A percentile compares a stretch with the other conserved stretches of the same genome.
phyloP scores from a whole-genome alignment of 2,329 filamentous ascomycete species.

The Fusarium sp. region DNA sequence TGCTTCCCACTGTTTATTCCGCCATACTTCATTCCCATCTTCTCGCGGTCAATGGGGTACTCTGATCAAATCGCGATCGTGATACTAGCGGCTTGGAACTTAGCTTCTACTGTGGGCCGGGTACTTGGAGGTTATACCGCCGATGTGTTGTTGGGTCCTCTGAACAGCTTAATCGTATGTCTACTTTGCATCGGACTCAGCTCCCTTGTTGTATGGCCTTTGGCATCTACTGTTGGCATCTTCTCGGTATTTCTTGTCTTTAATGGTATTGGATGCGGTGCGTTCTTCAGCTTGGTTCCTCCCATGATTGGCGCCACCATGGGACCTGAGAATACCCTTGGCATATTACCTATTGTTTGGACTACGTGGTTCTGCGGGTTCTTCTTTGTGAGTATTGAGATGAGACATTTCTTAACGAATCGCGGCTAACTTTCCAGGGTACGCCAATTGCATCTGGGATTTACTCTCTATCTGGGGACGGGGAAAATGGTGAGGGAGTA shows the following conservation, averaged over 20 bases:
- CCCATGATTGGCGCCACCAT: conserved; percentile 48
- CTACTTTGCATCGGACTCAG: conserved; percentile 49
- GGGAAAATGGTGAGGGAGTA: not conserved
- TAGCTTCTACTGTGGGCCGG: conserved; percentile 49
- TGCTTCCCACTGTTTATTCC: conserved; percentile 49
- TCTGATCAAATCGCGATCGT: conserved; percentile 44
- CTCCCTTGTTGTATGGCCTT: conserved; percentile 48
- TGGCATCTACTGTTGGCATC: conserved; percentile 46
- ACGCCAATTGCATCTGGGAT: conserved; percentile 45
- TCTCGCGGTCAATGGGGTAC: conserved; percentile 46
- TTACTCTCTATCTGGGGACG: conserved; percentile 27
- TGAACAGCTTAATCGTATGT: conserved; percentile 50
- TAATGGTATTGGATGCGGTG: conserved; percentile 51
- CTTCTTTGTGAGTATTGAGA: conserved; percentile 46
- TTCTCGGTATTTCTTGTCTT: conserved; percentile 44
- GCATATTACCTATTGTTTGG: conserved; percentile 49
- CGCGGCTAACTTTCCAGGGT: conserved; percentile 5
- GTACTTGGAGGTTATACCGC: conserved; percentile 47
- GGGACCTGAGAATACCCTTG: conserved; percentile 43
- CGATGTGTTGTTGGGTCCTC: conserved; percentile 46
- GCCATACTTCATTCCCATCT: conserved; percentile 48
- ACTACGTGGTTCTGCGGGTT: conserved; percentile 52
- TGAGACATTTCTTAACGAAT: accelerated
- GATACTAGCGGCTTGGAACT: conserved; percentile 50
- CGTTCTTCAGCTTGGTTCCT: conserved; percentile 52